Percentiles rank a stretch among this genome's conserved stretches.
phyloP scores from a whole-genome alignment of 2,329 filamentous ascomycete genomes.

The Rhinocladiella mackenziei region DNA sequence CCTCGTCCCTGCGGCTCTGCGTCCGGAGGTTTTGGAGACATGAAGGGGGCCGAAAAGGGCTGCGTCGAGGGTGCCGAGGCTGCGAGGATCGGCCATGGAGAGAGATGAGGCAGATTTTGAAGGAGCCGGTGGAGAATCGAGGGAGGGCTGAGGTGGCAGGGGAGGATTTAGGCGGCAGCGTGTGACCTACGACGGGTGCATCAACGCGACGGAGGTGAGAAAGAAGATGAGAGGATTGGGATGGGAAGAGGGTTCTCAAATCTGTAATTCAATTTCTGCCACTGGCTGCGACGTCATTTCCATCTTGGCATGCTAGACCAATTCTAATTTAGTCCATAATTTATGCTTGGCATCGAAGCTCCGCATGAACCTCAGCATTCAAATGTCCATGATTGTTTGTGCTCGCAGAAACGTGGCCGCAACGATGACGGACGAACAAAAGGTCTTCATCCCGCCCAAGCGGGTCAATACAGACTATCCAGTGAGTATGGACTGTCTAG shows the following conservation, averaged over 20 bases:
- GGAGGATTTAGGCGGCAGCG: too few relatives aligned
- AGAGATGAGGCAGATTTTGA: too few relatives aligned
- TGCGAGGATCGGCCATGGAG: too few relatives aligned
- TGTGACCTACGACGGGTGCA: too few relatives aligned
- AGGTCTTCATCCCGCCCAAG: constrained; percentile 67
- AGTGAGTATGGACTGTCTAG: constrained; percentile 52
- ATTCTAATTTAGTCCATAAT: constrained; percentile 1
- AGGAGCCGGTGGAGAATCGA: too few relatives aligned
- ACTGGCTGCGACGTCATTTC: constrained; percentile 21
- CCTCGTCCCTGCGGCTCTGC: too few relatives aligned
- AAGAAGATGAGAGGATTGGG: neutral
- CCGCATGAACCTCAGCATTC: constrained; percentile 20
- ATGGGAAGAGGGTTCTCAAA: neutral
- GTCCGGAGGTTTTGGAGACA: too few relatives aligned
- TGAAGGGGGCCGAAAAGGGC: too few relatives aligned
- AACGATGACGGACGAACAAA: constrained; percentile 30
- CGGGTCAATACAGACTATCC: constrained; percentile 78
- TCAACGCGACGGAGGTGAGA: too few relatives aligned
- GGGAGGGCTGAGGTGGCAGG: too few relatives aligned
- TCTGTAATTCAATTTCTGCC: constrained; percentile 8
- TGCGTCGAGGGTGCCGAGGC: too few relatives aligned
- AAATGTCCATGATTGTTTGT: constrained; percentile 5
- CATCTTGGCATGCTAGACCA: constrained; percentile 9
- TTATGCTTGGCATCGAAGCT: constrained; percentile 18
- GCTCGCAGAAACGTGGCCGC: constrained; percentile 4